phyloP scores from a whole-genome alignment of 2,329 filamentous ascomycete species.

The Hymenotorrendiella dingleyae region DNA sequence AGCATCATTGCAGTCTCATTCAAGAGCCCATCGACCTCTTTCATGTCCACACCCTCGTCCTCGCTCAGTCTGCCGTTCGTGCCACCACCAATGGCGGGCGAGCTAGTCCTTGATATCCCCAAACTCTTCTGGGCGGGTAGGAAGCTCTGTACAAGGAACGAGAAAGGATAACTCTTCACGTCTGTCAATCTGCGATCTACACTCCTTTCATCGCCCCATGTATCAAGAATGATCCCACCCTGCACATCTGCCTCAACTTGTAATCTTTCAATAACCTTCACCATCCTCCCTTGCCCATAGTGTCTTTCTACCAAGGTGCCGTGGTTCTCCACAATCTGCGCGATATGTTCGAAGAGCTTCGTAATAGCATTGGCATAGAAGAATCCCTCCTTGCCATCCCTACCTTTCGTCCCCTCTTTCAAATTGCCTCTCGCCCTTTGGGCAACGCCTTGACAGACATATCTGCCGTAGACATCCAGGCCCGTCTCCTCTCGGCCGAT shows the following conservation, averaged over 20 bases:
- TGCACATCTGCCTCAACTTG: conserved; percentile 95
- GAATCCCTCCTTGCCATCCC: conserved; percentile 66
- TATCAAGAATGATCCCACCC: conserved; percentile 90
- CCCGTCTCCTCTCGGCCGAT: conserved; percentile 87
- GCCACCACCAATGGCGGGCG: conserved; percentile 59
- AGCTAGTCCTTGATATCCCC: conserved; percentile 64
- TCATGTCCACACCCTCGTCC: conserved; percentile 94
- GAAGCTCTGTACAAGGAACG: conserved; percentile 93
- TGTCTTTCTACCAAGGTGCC: conserved; percentile 87
- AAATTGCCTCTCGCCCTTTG: conserved; percentile 74
- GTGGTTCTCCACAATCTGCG: conserved; percentile 90
- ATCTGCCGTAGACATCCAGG: conserved; percentile 88
- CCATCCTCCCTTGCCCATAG: conserved; percentile 90
- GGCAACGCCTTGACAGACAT: conserved; percentile 93
- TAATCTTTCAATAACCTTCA: conserved; percentile 83
- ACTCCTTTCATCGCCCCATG: conserved; percentile 84
- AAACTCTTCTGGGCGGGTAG: conserved; percentile 61
- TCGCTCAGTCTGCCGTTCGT: conserved; percentile 60
- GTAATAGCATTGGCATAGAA: conserved; percentile 91
- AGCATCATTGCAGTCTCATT: conserved; percentile 91
- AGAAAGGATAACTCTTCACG: conserved; percentile 96
- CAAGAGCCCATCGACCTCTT: conserved; percentile 82
- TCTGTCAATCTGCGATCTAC: conserved; percentile 86
- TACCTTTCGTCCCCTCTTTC: conserved; percentile 57
- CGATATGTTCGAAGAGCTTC: conserved; percentile 93